Evolutionary conservation across 371 early-diverging fungal genomes (phyloP), one percentile per base, ranked within the genome.

Genomic region (Mortierella sp.): DNA sequence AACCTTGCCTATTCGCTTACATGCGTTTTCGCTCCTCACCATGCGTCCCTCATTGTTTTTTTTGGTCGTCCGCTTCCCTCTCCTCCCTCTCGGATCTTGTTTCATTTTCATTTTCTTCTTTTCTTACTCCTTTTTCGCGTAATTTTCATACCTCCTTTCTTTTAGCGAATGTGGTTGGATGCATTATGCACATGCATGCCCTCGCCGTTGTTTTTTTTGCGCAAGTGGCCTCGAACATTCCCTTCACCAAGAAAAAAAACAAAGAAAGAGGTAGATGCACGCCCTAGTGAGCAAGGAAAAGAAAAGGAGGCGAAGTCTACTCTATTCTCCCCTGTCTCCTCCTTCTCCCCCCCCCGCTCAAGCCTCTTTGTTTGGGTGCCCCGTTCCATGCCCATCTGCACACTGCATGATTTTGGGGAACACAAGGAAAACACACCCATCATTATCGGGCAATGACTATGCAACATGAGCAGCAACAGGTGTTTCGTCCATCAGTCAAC

Each of bases 201-300:
- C 35, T 63, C 32, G 63, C 63, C 63, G 24, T 56, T 27, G 8
- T 27, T 7, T 14, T 35, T 35, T 38, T 63, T 63, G 21, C 24
- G 18, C 21, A 21, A 38, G 21, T 65, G 68, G 68, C 41, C 68
- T 65, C 68, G 68, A 65, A 65, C 68, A 65, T 65, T 65, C 24
- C 68, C 68, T 65, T 65, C 3, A 7, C 18, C 18, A 14, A 60
- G 24, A 32, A 65, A 18, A 32, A 32, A 14, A 60, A 12, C 12
- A 60, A 48, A 60, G 14, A 60, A 11, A 55, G 14, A 60, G 68
- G 35, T 38, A 21, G 41, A 24, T 65, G 68, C 38, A 38, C 24
- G 16, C 38, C n/a, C n/a, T n/a, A n/a, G n/a, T n/a, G n/a, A n/a
- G n/a, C n/a, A n/a, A n/a, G n/a, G n/a, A n/a, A n/a, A n/a, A n/a